Evolutionary conservation across 768 basidiomycete genomes (phyloP).

Genomic region (Kwoniella sp.): DNA sequence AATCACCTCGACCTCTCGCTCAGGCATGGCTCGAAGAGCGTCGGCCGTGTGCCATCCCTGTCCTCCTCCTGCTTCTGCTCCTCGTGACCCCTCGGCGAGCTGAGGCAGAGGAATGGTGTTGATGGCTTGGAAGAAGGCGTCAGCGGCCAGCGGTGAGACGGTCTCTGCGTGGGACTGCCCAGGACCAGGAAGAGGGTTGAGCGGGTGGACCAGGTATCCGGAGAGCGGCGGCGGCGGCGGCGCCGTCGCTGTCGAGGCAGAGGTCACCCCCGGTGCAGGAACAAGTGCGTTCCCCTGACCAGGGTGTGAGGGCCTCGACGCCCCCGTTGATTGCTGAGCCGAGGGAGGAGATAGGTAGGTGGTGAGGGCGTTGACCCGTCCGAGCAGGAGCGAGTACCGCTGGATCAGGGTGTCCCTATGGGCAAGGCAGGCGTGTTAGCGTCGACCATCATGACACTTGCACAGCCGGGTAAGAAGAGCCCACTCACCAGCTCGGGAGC

Average conservation of each 20-base stretch:
- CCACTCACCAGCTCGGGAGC: slow-evolving; percentile 38
- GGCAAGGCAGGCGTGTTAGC: background rate
- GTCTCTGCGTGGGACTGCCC: background rate
- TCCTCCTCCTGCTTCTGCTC: background rate
- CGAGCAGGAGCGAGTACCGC: slow-evolving; percentile 35
- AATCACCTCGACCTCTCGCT: slow-evolving; percentile 8
- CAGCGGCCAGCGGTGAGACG: slow-evolving; percentile 17
- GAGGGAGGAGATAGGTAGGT: slow-evolving; percentile 21
- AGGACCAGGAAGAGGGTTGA: slow-evolving; percentile 29
- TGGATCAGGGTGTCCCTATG: slow-evolving; percentile 36
- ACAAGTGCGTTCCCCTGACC: too few relatives aligned
- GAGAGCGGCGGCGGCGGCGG: background rate
- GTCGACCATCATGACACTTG: background rate
- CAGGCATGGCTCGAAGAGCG: slow-evolving; percentile 16
- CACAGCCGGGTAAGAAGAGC: background rate
- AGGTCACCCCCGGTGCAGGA: too few relatives aligned
- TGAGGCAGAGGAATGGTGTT: slow-evolving; percentile 25
- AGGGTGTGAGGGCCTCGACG: slow-evolving; percentile 1
- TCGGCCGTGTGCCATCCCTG: slow-evolving; percentile 6
- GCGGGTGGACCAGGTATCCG: slow-evolving; percentile 32
- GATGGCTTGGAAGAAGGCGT: slow-evolving; percentile 36
- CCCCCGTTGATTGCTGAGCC: slow-evolving; percentile 1
- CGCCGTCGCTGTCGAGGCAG: background rate
- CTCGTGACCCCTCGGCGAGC: background rate
- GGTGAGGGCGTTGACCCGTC: slow-evolving; percentile 32